Evolutionary conservation across 2,329 filamentous ascomycete species (phyloP).

Genomic region (Aspergillus sp.): DNA sequence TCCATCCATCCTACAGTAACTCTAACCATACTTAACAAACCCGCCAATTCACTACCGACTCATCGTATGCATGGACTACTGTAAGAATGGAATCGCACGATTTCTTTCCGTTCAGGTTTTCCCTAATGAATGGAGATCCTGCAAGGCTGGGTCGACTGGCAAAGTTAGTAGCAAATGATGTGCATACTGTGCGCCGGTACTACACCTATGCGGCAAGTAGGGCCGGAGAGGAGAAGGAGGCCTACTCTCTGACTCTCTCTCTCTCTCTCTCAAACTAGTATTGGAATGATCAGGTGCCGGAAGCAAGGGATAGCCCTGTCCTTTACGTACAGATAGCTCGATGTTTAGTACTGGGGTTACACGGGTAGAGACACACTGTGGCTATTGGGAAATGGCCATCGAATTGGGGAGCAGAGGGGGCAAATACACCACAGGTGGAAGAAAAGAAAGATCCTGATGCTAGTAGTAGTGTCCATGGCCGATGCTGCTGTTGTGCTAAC

Average conservation of each 20-base stretch:
- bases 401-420: not conserved
- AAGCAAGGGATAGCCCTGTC: slow-evolving; percentile 22
- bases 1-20: not conserved
- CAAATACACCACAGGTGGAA: not conserved
- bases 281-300: slow-evolving; percentile 10
- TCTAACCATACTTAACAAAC: not conserved
- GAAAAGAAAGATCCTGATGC: not conserved
- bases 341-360: not conserved
- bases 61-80: not conserved
- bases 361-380: not conserved
- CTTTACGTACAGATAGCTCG: slow-evolving; percentile 2
- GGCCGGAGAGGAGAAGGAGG: not conserved
- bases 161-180: slow-evolving; percentile 9
- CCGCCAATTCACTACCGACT: not conserved
- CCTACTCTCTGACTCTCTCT: too few relatives aligned
- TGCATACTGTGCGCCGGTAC: slow-evolving; percentile 10
- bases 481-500: slow-evolving; percentile 11
- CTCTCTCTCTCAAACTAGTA: not conserved
- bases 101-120: not conserved
- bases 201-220: not conserved
- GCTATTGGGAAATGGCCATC: not conserved
- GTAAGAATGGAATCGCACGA: not conserved
- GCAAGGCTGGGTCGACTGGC: slow-evolving; percentile 8
- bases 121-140: slow-evolving; percentile 6
- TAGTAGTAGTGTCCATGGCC: not conserved